Evolutionary conservation across 2,329 filamentous ascomycete species (phyloP), one percentile per base, ranked within the genome.

Genomic region (Penicillium vulpinum): DNA sequence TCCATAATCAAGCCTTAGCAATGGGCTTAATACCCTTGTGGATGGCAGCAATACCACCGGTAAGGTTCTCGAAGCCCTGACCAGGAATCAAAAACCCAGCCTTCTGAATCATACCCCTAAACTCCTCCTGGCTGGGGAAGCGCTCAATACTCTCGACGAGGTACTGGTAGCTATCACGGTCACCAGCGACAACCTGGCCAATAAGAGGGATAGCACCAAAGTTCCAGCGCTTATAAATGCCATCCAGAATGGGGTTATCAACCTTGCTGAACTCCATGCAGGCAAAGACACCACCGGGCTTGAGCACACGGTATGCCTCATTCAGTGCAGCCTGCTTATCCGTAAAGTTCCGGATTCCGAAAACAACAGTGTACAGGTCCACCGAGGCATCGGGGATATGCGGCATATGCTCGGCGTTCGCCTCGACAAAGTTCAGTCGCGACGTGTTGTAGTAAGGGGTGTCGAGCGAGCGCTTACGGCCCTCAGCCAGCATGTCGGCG

Each of bases 141-240:
- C 85, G 81, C 77, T 97, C 92, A 74, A 99, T 99, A 75, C 92
- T 97, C 82, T 99, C 94, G 10, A 99, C 94, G 10, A 99, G 82
- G 77, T 99, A 99, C 81, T 99, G 94, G 76, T 99, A 99, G 73
- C 91, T 96, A 70, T 95, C 93, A 55, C 93, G 83, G 73, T 99
- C 95, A 7, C 91, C 91, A 2, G 94, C 93, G 16, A 99, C 92
- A 59, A 99, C 72, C 78, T 99, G 93, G 3, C 94, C 95, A 69
- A 99, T 97, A 65, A 99, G 75, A 0, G 94, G 94, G 63, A 99
- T 99, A 13, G 91, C 92, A 58, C 87, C 84, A 74, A 99, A 99
- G 59, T 91, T 96, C 92, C 95, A 99, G 57, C 89, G 84, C 82
- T 96, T 96, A 78, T 99, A 99, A 1, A 93, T 75, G 18, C 87